Base-by-base conservation (phyloP, 2,329 filamentous ascomycete species). In the Fusarium algeriense region DNA sequence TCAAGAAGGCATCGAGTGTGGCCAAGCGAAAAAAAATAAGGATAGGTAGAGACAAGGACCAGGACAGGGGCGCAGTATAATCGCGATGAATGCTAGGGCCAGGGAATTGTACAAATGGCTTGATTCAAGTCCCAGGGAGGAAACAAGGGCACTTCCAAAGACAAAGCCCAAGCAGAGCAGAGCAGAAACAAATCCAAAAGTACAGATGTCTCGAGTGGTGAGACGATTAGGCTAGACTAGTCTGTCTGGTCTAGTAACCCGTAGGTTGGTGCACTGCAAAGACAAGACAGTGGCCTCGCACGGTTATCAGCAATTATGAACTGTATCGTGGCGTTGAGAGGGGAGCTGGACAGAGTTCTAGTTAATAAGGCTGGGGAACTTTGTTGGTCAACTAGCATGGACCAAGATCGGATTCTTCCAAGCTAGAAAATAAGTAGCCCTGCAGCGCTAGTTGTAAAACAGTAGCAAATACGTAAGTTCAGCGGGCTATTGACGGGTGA, bases 241-340 rank as follows among this genome's bases (percentile, higher is more conserved):
- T 23, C 23, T 23, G 61, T 53, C 53, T 50, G 58, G 54, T 64
- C 40, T 49, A 56, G 63, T 63, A 64, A 26, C 60, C 54, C 57
- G 34, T 40, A 41, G 41, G 32, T 41, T 20, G 35, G 35, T 41
- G 46, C 35, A 66, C 40, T 20, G 30, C 63, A 60, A 35, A 71
- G 45, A 67, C 48, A 69, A 59, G 55, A 45, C 54, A 23, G 23
- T 23, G 52, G 44, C 37, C 30, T 54, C 45, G 56, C 41, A 56
- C 30, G 45, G 32, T 56, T 54, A 52, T 63, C 45, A 54, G 43
- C 14, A 32, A 53, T 32, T 44, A 43, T 56, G 23, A 37, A 56
- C 63, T 67, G 58, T 62, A 73, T 73, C 73, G 73, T 77, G 72
- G 75, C 75, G 75, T 76, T 67, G 70, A 75, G 72, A 71, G 65